phyloP scores from a whole-genome alignment of 768 basidiomycete genomes.

The Leucocoprinus sp. region DNA sequence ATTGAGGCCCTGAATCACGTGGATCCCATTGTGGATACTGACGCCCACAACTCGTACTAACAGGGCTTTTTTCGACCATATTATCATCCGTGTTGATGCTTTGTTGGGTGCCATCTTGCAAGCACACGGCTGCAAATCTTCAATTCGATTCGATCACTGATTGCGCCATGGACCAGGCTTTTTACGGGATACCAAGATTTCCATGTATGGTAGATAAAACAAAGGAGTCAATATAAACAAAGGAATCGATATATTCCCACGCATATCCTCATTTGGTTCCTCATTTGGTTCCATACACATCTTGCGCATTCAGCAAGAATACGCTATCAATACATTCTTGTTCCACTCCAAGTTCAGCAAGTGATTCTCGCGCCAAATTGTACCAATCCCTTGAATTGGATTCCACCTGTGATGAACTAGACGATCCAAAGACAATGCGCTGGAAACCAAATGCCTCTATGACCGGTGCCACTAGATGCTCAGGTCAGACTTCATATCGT shows the following conservation, averaged over 20 bases:
- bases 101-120: neutral
- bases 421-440: slow-evolving; percentile 77
- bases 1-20: slow-evolving; percentile 8
- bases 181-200: neutral
- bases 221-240: slow-evolving; percentile 1
- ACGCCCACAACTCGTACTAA: slow-evolving; percentile 9
- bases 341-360: slow-evolving; percentile 73
- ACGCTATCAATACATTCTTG: slow-evolving; percentile 71
- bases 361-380: slow-evolving; percentile 67
- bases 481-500: slow-evolving; percentile 12
- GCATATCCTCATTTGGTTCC: neutral
- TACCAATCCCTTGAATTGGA: slow-evolving; percentile 69
- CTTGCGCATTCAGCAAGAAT: slow-evolving; percentile 47
- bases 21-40: slow-evolving; percentile 2
- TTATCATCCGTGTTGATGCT: neutral
- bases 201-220: slow-evolving; percentile 7
- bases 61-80: too few relatives aligned
- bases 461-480: slow-evolving; percentile 61
- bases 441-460: slow-evolving; percentile 81
- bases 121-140: neutral
- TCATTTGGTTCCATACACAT: slow-evolving; percentile 29
- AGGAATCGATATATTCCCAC: neutral
- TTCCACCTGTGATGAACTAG: slow-evolving; percentile 44
- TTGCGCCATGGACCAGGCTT: neutral
- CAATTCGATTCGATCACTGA: neutral